Base-by-base conservation (phyloP, 176 grass and related monocot species). In the Bromus sterilis region DNA sequence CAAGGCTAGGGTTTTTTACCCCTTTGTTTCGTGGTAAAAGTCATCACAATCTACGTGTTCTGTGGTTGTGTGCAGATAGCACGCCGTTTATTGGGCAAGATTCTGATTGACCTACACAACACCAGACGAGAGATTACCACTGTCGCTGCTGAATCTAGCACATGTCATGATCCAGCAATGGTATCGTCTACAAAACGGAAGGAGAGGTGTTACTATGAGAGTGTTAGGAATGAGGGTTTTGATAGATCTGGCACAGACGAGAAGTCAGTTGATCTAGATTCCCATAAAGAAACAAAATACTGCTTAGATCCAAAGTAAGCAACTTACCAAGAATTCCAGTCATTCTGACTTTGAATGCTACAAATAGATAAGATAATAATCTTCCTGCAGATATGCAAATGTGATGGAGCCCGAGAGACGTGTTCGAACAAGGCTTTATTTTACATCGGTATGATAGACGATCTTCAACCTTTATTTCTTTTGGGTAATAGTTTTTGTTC, bases 361-460 rank as follows among this genome's bases (percentile, higher is more conserved):
- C 44, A 44, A 44, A 70, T 41, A 80, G 57, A 68, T 77, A 68
- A 56, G 13, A n/a, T 72, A 42, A 65, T 86, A 66, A 74, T 76
- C 80, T 87, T 79, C 32, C 73, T 91, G 81, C 83, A 98, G 95
- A 78, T 94, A 98, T 79, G 95, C 95, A 60, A 98, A 98, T 94
- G 95, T 98, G 48, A 83, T 83, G 84, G 87, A 93, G 56, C 92
- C 95, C 56, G 95, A 98, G 67, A 78, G 95, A 74, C 95, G 89
- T 83, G 92, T 98, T 79, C 92, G 95, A 35, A 98, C 95, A 85
- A 94, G 95, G 75, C 95, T 98, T 72, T 98, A 98, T 82, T 98
- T 98, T 85, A 98, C 95, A 68, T 98, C 95, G 21, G 95, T 98
- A 98, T 62, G 89, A 60, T 39, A 49, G 68, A 26, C 69, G 78